phyloP scores from a whole-genome alignment of 1,139 yeast genomes.

The Suhomyces bokatorum region DNA sequence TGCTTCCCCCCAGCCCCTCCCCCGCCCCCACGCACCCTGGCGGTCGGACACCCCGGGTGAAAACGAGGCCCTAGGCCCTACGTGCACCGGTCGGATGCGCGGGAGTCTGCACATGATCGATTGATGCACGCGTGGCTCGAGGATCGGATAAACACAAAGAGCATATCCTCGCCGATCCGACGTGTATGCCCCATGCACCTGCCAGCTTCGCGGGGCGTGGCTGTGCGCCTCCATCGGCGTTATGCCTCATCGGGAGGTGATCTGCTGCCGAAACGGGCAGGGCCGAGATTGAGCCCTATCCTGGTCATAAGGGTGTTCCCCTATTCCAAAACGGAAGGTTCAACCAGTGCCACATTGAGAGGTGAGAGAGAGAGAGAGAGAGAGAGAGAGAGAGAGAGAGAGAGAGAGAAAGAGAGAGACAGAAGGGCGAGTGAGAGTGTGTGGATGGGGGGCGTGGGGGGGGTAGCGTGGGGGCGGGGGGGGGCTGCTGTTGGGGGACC shows the following conservation, averaged over 20 bases:
- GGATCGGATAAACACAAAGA: constrained; percentile 5
- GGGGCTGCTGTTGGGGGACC: too few relatives aligned
- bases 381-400: too few relatives aligned
- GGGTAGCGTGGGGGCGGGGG: too few relatives aligned
- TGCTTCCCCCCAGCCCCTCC: background rate
- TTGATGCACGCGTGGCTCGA: constrained; percentile 1
- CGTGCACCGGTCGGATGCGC: constrained; percentile 2
- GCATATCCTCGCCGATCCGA: constrained; percentile 1
- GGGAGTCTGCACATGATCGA: constrained; percentile 7
- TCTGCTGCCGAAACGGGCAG: constrained; percentile 1
- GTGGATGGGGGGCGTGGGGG: too few relatives aligned
- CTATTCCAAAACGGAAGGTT: constrained; percentile 17
- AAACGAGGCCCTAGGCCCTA: background rate
- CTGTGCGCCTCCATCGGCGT: constrained; percentile 1
- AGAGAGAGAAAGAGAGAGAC: too few relatives aligned
- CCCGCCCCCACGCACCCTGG: background rate
- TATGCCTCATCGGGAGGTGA: background rate
- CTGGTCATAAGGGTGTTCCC: constrained; percentile 13
- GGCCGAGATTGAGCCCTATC: constrained; percentile 5
- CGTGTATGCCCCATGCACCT: background rate
- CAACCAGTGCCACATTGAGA: background rate
- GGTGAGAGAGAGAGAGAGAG: too few relatives aligned
- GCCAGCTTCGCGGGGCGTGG: background rate
- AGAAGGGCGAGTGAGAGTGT: too few relatives aligned
- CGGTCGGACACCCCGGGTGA: background rate